Evolutionary conservation across 2,329 filamentous ascomycete species (phyloP).

Genomic region (Lasiodiplodia hormozganensis): DNA sequence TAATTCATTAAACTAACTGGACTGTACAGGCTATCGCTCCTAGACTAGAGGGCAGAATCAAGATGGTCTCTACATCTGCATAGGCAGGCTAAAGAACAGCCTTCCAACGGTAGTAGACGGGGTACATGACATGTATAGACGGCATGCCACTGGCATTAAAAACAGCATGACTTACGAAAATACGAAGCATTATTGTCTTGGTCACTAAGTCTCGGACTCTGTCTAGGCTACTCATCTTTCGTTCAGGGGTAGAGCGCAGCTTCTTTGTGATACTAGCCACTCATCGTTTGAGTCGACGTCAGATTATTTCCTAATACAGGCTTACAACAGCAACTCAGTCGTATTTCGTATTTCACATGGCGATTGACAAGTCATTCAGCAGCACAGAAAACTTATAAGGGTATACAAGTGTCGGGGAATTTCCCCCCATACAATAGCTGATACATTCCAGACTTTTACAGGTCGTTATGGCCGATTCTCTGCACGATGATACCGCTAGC

Average conservation of each 20-base stretch:
- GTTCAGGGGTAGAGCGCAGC: neutral
- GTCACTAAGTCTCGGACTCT: neutral
- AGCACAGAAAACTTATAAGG: neutral
- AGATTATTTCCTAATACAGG: neutral
- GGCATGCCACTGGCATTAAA: neutral
- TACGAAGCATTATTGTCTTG: neutral
- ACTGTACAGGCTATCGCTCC: slow-evolving; percentile 71
- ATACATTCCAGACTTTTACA: slow-evolving; percentile 33
- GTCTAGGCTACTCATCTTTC: neutral
- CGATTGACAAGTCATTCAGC: too few species aligned
- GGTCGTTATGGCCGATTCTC: slow-evolving; percentile 61
- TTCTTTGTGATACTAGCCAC: neutral
- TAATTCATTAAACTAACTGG: neutral
- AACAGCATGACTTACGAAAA: slow-evolving; percentile 9
- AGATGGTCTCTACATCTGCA: slow-evolving; percentile 24
- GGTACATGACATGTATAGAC: slow-evolving; percentile 11
- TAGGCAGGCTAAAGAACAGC: neutral
- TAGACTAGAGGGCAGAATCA: slow-evolving; percentile 77
- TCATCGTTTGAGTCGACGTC: neutral
- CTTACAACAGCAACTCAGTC: neutral
- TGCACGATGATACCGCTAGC: slow-evolving; percentile 93
- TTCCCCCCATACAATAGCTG: neutral
- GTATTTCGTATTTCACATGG: neutral
- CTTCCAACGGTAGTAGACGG: neutral
- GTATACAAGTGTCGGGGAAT: neutral